Evolutionary conservation across 2,329 filamentous ascomycete species (phyloP).

Genomic region (Trichoderma brevicompactum): DNA sequence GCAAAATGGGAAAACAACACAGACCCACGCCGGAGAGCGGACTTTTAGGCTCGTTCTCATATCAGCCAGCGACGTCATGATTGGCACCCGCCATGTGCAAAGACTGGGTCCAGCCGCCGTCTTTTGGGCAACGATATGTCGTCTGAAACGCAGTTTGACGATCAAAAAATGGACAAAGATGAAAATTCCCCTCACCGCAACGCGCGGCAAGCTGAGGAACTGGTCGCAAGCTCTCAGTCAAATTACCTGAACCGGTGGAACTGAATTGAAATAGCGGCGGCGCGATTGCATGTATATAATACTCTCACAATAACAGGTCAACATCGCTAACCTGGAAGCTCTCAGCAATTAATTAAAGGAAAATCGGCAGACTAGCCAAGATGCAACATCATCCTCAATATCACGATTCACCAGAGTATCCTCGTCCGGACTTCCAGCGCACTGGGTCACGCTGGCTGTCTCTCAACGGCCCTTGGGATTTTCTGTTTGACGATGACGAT

Average conservation of each 20-base stretch:
- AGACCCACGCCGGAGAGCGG: background rate
- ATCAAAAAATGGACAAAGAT: conserved; percentile 2
- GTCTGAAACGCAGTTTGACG: background rate
- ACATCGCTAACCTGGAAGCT: too few species aligned
- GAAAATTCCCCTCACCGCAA: conserved; percentile 20
- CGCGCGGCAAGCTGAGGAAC: background rate
- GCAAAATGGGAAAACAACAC: background rate
- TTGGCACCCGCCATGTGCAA: conserved; percentile 10
- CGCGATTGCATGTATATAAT: background rate
- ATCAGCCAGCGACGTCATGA: conserved; percentile 13
- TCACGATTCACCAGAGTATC: conserved; percentile 48
- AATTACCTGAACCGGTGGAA: background rate
- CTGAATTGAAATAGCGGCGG: too few species aligned
- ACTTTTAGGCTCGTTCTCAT: background rate
- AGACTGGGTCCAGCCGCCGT: conserved; percentile 19
- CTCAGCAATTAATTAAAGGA: background rate
- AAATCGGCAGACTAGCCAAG: background rate
- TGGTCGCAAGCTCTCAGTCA: background rate
- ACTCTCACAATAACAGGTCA: background rate
- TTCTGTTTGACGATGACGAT: conserved; percentile 69
- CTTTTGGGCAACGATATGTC: conserved; percentile 13
- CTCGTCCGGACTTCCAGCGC: conserved; percentile 68
- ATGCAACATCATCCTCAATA: conserved; percentile 1
- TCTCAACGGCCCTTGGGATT: conserved; percentile 66
- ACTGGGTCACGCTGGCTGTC: conserved; percentile 59